Conservation (phyloP, 2,329 filamentous ascomycete species). For the Penicillium sp. region DNA sequence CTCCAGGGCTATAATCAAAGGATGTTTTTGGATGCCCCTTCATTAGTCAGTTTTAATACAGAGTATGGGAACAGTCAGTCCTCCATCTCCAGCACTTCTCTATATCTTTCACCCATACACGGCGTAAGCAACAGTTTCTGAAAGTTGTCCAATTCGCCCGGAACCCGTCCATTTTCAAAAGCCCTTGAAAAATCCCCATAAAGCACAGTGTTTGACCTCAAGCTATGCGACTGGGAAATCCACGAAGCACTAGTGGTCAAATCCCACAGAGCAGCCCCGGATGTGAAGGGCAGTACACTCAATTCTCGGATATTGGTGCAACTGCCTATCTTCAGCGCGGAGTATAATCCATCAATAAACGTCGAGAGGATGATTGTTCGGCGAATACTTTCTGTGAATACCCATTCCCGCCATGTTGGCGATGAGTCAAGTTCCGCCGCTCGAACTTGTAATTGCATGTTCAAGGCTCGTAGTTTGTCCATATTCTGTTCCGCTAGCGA, state of each 20-base stretch:
- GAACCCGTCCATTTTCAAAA: no score
- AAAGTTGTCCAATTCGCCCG: no score
- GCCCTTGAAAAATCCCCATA: conserved; percentile 39
- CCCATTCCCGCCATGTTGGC: conserved; percentile 12
- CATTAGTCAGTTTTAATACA: no score
- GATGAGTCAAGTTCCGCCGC: not conserved
- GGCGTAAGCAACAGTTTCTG: no score
- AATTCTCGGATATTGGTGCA: conserved; percentile 1
- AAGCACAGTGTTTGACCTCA: conserved; percentile 1
- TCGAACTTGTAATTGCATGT: conserved; percentile 8
- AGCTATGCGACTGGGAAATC: no score
- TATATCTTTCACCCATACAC: no score
- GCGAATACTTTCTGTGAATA: conserved; percentile 12
- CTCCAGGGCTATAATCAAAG: no score
- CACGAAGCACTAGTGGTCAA: conserved; percentile 1
- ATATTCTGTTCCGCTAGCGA: conserved; percentile 11
- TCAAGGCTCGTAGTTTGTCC: conserved; percentile 1
- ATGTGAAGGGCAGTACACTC: conserved; percentile 9
- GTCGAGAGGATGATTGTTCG: conserved; percentile 14
- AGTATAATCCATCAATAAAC: conserved; percentile 7
- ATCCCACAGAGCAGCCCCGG: conserved; percentile 1
- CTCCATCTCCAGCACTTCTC: no score
- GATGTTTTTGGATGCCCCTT: no score
- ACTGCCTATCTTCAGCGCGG: conserved; percentile 1
- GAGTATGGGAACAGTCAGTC: no score